phyloP scores from a whole-genome alignment of 2,329 filamentous ascomycete species.

The Periglandula ipomoeae region DNA sequence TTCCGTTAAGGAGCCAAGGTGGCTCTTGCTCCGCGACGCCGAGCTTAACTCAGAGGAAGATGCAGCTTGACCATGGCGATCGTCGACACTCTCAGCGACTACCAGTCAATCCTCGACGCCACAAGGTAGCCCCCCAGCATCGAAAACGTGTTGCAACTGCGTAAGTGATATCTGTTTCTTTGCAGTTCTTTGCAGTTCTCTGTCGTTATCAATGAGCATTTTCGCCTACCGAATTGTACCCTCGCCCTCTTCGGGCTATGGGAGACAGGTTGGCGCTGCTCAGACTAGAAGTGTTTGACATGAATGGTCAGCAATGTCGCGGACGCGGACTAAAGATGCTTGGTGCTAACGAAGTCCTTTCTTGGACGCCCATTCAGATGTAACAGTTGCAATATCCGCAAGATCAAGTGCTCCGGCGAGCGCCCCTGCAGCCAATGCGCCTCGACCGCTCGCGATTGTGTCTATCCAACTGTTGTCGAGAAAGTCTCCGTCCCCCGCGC shows the following conservation, averaged over 20 bases:
- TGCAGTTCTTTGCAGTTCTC: not conserved
- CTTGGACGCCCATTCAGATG: slow-evolving; percentile 25
- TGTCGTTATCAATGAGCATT: not conserved
- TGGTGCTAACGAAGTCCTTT: not conserved
- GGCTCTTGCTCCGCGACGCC: not conserved
- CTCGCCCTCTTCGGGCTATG: too few species aligned
- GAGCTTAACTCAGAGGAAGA: slow-evolving; percentile 8
- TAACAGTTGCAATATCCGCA: slow-evolving; percentile 43
- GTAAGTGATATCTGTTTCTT: slow-evolving; percentile 20
- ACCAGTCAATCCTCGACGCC: slow-evolving; percentile 40
- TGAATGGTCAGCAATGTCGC: not conserved
- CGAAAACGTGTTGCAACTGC: slow-evolving; percentile 40
- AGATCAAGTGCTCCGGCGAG: slow-evolving; percentile 43
- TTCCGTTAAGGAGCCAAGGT: not conserved
- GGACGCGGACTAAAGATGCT: not conserved
- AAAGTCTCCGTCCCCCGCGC: slow-evolving; percentile 32
- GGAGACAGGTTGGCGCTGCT: not conserved
- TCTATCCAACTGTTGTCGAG: slow-evolving; percentile 35
- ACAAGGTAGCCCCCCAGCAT: slow-evolving; percentile 36
- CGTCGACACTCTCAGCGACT: slow-evolving; percentile 27
- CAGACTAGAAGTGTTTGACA: not conserved
- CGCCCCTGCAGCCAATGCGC: slow-evolving; percentile 38
- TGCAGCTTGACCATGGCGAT: slow-evolving; percentile 19
- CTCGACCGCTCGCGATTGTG: slow-evolving; percentile 33
- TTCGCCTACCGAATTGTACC: too few species aligned